Base-by-base conservation (phyloP, 257 asterid genomes). In the Salvia splendens region DNA sequence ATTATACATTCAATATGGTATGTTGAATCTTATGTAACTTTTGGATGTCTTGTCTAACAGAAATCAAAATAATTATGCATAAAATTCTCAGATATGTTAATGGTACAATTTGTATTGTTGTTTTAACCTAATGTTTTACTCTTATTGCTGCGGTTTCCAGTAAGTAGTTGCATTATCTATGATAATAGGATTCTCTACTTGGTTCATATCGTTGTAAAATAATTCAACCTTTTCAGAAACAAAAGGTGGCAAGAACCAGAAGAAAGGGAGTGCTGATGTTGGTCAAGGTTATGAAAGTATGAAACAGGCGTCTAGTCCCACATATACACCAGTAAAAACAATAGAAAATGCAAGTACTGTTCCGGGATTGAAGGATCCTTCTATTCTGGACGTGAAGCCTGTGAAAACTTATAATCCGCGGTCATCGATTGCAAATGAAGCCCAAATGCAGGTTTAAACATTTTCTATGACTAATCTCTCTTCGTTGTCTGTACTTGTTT, bases 391-490 rank as follows among this genome's bases (percentile, higher is more conserved):
- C 76, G 71, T 58, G 16, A 81, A 78, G 59, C 54, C 84, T 14
- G 71, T 75, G 66, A 78, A 83, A 16, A 61, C 69, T 53, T 72
- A 69, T 50, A 65, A 12, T 77, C 81, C 80, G 12, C 79, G 64
- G 17, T 64, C 78, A 40, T 60, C 80, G 53, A 57, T 67, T 46
- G 76, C 87, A n/a, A 71, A 70, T 62, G 95, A 86, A 65, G n/a
- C 78, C 72, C 84, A 89, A 91, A 12, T 77, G 69, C 89, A 80
- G 91, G 98, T 67, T 52, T 60, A 40, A 53, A 24, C 14, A 50
- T 6, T 20, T 4, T 17, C 55, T 64, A 7, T 33, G 11, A n/a
- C 16, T 10, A 12, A 35, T 41, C n/a, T 5, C 6, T 52, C 20
- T 35, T 59, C 28, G 58, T 42, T 50, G 38, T 52, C 38, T 8